Evolutionary conservation across 148 eudicot species (phyloP), one percentile per base, ranked within the genome.

Genomic region (Nepenthes gracilis): DNA sequence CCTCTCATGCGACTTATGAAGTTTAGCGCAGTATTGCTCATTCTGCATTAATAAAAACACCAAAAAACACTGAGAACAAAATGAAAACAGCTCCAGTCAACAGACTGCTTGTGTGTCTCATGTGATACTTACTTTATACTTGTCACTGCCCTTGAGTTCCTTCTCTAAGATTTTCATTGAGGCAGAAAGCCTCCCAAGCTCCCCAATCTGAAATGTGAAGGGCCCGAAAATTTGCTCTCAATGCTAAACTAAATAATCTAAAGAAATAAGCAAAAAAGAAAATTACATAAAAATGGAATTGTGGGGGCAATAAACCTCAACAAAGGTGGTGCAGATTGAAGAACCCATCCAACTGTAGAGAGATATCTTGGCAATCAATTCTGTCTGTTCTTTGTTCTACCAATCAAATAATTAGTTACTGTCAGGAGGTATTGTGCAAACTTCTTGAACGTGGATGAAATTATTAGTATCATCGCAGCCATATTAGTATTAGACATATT

Each of bases 291-390:
- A 1, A 23, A 9, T 9, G 36, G 36, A 55, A 35, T 33, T 55
- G 2, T 55, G 14, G 14, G 2, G 35, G 58, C 12, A 66, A 35
- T 73, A 60, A 54, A 93, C 99, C 97, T 93, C 99, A 65, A 80
- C 96, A 68, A 93, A 76, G 59, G 92, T 76, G 56, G 84, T 65
- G 64, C 95, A 88, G 62, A 84, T 49, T 62, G 97, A 89, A 47
- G 99, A 79, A 59, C 99, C 81, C 99, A 93, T 75, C 96, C 96
- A 93, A 70, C 99, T 89, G 84, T 72, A 93, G 38, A 86, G 85
- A 71, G 99, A 93, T 35, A 93, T 77, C 79, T 81, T 82, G 67
- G 87, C 86, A 70, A 93, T 73, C 69, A 81, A 61, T 47, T 86
- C 95, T 34, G 84, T 74, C 6, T 77, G 75, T 61, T 89, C 97